Evolutionary conservation across 2,329 filamentous ascomycete genomes (phyloP), one percentile per base, ranked within the genome.

Genomic region (Alternaria infectoria): DNA sequence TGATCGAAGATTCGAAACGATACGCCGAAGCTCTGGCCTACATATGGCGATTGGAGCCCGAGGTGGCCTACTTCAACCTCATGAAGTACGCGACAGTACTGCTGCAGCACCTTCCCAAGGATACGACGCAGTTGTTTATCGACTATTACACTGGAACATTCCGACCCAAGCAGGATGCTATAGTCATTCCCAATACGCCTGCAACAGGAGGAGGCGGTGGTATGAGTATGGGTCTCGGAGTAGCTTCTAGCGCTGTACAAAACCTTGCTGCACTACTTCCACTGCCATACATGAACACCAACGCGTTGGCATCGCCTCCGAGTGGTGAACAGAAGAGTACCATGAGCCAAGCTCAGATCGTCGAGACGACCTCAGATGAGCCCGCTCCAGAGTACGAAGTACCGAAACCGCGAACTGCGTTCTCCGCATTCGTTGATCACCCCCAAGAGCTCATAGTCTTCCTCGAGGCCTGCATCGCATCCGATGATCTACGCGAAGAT

Each of bases 401-500:
- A 3, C 95, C 96, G 0, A 91, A 91, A 61, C 95, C 96, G 6
- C 86, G 95, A 64, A 93, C 91, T 2, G 95, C 96, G 0, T 99
- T 99, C 74, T 97, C 96, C 2, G 95, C 93, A 0, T 99, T 99
- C 74, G 94, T 99, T 63, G 95, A 97, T 73, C 94, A 97, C 75
- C 88, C 96, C 0, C 88, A 94, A 61, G 90, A 97, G 74, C 98
- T 99, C 72, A 95, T 98, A 66, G 84, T 89, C 15, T 99, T 99
- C 76, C 85, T 99, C 0, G 95, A 99, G 80, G 93, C 93, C 6
- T 94, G 95, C 64, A 87, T 97, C 6, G 83, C 89, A 54, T 90
- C 93, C 61, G 84, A 89, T 19, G 86, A 87, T 21, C 80, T 97
- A n/a, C 89, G 88, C 19, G 85, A 91, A 36, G 86, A 89, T 9